Percentiles rank a stretch among this genome's conserved stretches.
Conservation (phyloP, 495 filamentous ascomycete species). For the Hypoxylon subgilvum region DNA sequence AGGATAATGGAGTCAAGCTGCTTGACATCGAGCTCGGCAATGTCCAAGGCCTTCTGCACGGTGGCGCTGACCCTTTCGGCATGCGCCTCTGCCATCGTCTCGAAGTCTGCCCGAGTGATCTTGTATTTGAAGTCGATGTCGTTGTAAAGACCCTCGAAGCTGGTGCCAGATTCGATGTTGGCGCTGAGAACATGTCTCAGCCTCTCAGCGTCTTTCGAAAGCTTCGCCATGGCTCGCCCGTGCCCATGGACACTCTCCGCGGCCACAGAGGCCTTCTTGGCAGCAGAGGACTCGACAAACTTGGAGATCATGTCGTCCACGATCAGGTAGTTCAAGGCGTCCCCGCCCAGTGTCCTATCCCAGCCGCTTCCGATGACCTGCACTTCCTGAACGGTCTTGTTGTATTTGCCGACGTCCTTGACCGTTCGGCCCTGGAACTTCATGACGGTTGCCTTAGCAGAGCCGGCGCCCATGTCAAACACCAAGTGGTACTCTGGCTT, state of each 20-base stretch:
- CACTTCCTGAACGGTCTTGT: slow-evolving; percentile 96
- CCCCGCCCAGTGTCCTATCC: slow-evolving; percentile 89
- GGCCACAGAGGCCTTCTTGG: slow-evolving; percentile 70
- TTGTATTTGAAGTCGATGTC: slow-evolving; percentile 94
- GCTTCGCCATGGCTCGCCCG: slow-evolving; percentile 82
- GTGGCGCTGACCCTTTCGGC: slow-evolving; percentile 70
- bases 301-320: slow-evolving; percentile 84
- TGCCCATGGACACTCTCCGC: slow-evolving; percentile 68
- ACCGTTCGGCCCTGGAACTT: slow-evolving; percentile 86
- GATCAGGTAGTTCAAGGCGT: slow-evolving; percentile 84
- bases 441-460: slow-evolving; percentile 92
- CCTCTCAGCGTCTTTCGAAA: slow-evolving; percentile 90
- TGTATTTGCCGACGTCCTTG: slow-evolving; percentile 91
- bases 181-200: slow-evolving; percentile 90
- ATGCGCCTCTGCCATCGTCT: slow-evolving; percentile 75
- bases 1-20: slow-evolving; percentile 92
- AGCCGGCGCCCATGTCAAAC: slow-evolving; percentile 97
- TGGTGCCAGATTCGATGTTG: slow-evolving; percentile 79
- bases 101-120: slow-evolving; percentile 79
- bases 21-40: slow-evolving; percentile 71
- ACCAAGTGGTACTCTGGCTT: slow-evolving; percentile 92
- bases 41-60: slow-evolving; percentile 74
- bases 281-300: slow-evolving; percentile 71
- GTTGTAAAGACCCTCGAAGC: slow-evolving; percentile 87
- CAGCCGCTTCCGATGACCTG: slow-evolving; percentile 83